These are phyloP conservation scores for Candida adriatica DNA, from an alignment of 805 yeast genomes.

Conservation along the genomic window DNA sequence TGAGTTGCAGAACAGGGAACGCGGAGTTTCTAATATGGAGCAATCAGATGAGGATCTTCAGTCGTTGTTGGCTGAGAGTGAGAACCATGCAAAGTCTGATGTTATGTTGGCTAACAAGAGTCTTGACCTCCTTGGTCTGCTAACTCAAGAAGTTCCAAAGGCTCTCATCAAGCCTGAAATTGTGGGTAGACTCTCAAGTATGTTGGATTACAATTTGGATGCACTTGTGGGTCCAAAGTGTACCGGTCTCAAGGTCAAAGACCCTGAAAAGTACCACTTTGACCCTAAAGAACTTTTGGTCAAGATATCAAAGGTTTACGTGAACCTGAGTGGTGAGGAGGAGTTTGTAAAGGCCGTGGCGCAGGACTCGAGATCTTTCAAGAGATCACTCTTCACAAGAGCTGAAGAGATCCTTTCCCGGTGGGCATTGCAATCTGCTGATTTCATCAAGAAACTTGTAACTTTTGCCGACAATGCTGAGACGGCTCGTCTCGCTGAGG, in stretches of 20 bases:
- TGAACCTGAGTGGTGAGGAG: slow-evolving; percentile 57
- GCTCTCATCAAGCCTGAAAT: slow-evolving; percentile 86
- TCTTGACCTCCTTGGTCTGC: slow-evolving; percentile 67
- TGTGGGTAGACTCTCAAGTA: slow-evolving; percentile 90
- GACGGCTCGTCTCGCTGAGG: slow-evolving; percentile 50
- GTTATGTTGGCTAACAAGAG: slow-evolving; percentile 82
- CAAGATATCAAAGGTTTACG: slow-evolving; percentile 67
- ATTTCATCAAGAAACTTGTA: slow-evolving; percentile 39
- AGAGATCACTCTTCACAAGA: slow-evolving; percentile 54
- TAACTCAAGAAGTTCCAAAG: slow-evolving; percentile 78
- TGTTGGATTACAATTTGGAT: slow-evolving; percentile 87
- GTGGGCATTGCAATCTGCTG: slow-evolving; percentile 42
- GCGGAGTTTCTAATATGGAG: slow-evolving; percentile 25
- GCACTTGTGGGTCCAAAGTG: slow-evolving; percentile 96
- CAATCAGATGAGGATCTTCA: slow-evolving; percentile 59
- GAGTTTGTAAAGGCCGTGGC: slow-evolving; percentile 78
- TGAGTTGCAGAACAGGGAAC: slow-evolving; percentile 47
- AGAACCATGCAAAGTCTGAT: slow-evolving; percentile 71
- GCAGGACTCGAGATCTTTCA: slow-evolving; percentile 86
- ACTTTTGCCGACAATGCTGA: slow-evolving; percentile 65
- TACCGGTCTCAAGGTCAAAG: slow-evolving; percentile 74
- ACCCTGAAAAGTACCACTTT: slow-evolving; percentile 79
- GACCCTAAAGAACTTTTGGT: slow-evolving; percentile 68
- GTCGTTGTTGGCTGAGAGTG: slow-evolving; percentile 52
- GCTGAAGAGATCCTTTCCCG: slow-evolving; percentile 62